These are phyloP conservation scores for Aspergillus novoparasiticus DNA, from an alignment of 2,329 filamentous ascomycete species.

Conservation along the genomic window DNA sequence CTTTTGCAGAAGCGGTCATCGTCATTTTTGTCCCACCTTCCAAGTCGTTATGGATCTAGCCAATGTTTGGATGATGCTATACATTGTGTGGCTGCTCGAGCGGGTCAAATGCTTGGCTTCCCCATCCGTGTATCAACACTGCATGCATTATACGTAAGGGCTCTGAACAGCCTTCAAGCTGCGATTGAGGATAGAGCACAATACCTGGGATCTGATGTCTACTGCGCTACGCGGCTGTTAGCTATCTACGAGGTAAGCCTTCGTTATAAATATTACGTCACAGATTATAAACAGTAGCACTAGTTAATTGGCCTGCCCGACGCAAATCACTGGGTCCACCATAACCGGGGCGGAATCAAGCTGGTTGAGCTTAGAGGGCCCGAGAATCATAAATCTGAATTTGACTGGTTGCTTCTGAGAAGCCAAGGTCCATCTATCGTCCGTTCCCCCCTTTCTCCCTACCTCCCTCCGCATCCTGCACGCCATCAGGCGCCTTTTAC, in stretches of 20 bases:
- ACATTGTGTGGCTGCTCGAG: slow-evolving; percentile 3
- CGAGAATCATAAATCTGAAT: background rate
- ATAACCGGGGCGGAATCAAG: slow-evolving; percentile 1
- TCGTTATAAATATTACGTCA: too few species aligned
- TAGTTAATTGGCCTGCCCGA: background rate
- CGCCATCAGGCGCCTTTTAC: fast-evolving
- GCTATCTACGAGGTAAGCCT: background rate
- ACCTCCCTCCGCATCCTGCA: too few species aligned
- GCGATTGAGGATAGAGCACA: background rate
- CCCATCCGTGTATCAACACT: background rate
- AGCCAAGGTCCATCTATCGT: slow-evolving; percentile 7
- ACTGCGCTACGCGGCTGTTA: background rate
- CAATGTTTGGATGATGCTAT: slow-evolving; percentile 2
- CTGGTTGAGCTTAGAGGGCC: slow-evolving; percentile 4
- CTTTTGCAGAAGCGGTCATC: slow-evolving; percentile 2
- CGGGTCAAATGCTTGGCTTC: slow-evolving; percentile 5
- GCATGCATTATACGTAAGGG: background rate
- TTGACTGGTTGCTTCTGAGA: slow-evolving; percentile 4
- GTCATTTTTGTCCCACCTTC: background rate
- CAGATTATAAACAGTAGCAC: background rate
- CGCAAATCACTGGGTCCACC: slow-evolving; percentile 4
- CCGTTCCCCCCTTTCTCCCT: background rate
- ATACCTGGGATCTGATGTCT: background rate
- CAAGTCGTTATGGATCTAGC: background rate
- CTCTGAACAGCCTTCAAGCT: background rate